Percentiles rank a stretch among this genome's conserved stretches.
Evolutionary conservation across 345 rosid genomes (phyloP).

Genomic region (Citrus hindsii): DNA sequence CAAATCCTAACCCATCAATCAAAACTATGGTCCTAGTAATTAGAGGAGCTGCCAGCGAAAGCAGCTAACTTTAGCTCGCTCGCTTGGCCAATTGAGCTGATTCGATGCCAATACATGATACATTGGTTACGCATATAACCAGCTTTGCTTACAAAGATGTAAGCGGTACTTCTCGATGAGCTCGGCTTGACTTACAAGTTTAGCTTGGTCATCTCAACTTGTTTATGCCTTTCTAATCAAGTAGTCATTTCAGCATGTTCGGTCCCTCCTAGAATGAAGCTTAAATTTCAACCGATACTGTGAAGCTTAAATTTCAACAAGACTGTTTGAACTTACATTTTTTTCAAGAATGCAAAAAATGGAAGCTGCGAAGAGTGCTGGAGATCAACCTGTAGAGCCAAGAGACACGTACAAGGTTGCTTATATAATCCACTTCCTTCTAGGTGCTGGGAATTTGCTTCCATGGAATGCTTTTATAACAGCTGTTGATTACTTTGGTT

Average conservation of each 20-base stretch:
- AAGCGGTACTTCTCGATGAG: neutral
- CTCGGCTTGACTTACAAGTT: neutral
- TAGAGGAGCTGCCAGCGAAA: constrained; percentile 26
- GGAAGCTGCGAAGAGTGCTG: constrained; percentile 39
- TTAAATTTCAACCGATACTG: constrained; percentile 13
- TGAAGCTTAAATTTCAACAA: constrained; percentile 18
- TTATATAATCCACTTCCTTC: constrained; percentile 77
- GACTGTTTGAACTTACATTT: neutral
- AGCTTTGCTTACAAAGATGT: neutral
- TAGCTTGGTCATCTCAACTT: constrained; percentile 15
- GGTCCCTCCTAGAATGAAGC: constrained; percentile 10
- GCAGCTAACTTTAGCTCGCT: constrained; percentile 2
- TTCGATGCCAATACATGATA: neutral
- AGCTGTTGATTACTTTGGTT: constrained; percentile 77
- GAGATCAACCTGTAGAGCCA: constrained; percentile 31
- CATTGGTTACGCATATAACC: neutral
- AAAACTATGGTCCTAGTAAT: constrained; percentile 21
- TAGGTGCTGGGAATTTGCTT: constrained; percentile 90
- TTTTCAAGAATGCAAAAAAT: constrained; percentile 27
- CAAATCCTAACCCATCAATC: constrained; percentile 56
- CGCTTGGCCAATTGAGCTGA: neutral
- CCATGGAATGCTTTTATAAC: constrained; percentile 97
- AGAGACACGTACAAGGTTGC: constrained; percentile 68
- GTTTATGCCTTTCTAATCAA: constrained; percentile 27
- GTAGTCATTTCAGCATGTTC: constrained; percentile 15